phyloP scores from a whole-genome alignment of 306 rosid genomes.

The Pterocarpus santalinus region DNA sequence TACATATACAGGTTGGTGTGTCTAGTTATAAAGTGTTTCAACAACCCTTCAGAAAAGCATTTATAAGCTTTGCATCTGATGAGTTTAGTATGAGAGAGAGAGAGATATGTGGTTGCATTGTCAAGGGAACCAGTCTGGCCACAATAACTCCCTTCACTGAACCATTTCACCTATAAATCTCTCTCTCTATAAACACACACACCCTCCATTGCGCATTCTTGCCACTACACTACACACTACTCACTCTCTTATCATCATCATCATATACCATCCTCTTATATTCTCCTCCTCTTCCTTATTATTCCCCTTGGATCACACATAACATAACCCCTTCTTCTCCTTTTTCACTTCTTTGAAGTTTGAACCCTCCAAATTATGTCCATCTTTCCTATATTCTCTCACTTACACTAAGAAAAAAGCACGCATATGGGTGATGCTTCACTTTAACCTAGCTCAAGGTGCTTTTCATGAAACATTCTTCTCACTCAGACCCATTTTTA shows the following conservation, averaged over 20 bases:
- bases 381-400: background rate
- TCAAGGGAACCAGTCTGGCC: slow-evolving; percentile 54
- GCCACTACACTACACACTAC: slow-evolving; percentile 27
- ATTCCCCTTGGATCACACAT: background rate
- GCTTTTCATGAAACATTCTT: slow-evolving; percentile 28
- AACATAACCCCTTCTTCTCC: background rate
- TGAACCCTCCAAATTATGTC: background rate
- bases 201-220: background rate
- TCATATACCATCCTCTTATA: background rate
- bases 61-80: slow-evolving; percentile 56
- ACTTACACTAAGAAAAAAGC: background rate
- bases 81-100: slow-evolving; percentile 52
- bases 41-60: slow-evolving; percentile 44
- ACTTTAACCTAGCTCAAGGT: slow-evolving; percentile 19
- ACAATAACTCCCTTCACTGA: slow-evolving; percentile 65
- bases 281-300: no score
- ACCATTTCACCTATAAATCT: slow-evolving; percentile 73
- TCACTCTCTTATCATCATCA: background rate
- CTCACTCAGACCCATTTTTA: background rate
- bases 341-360: slow-evolving; percentile 1
- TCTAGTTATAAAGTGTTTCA: background rate
- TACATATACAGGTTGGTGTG: slow-evolving; percentile 3
- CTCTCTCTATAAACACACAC: slow-evolving; percentile 51
- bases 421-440: background rate
- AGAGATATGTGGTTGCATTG: slow-evolving; percentile 19